Percentiles rank a stretch among this genome's conserved stretches.
Evolutionary conservation across 495 filamentous ascomycete species (phyloP).

Genomic region (Usnea hakonensis): DNA sequence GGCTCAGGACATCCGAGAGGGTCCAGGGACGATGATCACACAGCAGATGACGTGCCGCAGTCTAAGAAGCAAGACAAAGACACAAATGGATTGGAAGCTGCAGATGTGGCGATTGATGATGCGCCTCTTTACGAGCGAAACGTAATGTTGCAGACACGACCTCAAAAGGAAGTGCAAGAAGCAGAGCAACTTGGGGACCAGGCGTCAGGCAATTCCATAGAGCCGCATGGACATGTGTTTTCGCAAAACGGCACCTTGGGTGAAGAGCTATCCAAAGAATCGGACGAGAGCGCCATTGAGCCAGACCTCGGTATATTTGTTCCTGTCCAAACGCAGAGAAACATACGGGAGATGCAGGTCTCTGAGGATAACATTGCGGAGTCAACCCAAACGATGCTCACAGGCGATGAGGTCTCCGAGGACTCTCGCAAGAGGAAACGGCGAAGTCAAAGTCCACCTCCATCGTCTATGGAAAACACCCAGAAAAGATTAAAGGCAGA

Average conservation of each 20-base stretch:
- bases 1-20: slow-evolving; percentile 14
- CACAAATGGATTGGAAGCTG: background rate
- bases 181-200: background rate
- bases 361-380: slow-evolving; percentile 27
- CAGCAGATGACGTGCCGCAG: slow-evolving; percentile 5
- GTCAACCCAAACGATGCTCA: slow-evolving; percentile 13
- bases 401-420: slow-evolving; percentile 38
- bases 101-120: background rate
- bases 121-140: background rate
- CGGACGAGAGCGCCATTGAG: slow-evolving; percentile 1
- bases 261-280: background rate
- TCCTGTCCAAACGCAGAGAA: slow-evolving; percentile 1
- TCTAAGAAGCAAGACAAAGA: background rate
- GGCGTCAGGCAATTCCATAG: background rate
- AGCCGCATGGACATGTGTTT: background rate
- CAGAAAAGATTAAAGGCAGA: slow-evolving; percentile 39
- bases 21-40: slow-evolving; percentile 13
- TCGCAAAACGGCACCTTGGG: background rate
- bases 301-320: slow-evolving; percentile 10
- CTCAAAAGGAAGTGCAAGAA: background rate
- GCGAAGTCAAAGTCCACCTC: slow-evolving; percentile 59
- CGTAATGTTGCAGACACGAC: background rate
- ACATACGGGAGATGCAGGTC: slow-evolving; percentile 20
- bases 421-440: slow-evolving; percentile 68
- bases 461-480: slow-evolving; percentile 37